Conservation (phyloP, 768 basidiomycete genomes). For the Leccinum pellstonianum region DNA sequence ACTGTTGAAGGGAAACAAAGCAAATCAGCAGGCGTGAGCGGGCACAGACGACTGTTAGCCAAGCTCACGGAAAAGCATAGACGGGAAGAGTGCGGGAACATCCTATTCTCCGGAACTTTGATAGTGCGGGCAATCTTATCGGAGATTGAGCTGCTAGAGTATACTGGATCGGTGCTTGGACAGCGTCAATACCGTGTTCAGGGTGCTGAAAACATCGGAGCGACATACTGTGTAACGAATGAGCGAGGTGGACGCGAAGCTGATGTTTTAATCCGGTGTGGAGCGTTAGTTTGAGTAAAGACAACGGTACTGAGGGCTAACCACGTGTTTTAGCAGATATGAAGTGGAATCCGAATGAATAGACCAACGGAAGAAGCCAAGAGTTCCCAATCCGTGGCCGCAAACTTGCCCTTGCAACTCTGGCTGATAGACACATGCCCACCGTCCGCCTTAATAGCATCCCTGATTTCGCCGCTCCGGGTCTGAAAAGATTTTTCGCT, state of each 20-base stretch:
- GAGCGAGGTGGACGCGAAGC: slow-evolving; percentile 62
- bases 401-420: slow-evolving; percentile 35
- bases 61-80: slow-evolving; percentile 53
- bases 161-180: slow-evolving; percentile 58
- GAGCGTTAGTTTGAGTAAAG: slow-evolving; percentile 54
- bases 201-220: slow-evolving; percentile 1
- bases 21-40: slow-evolving; percentile 1
- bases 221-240: slow-evolving; percentile 45
- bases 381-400: slow-evolving; percentile 52
- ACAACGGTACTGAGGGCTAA: slow-evolving; percentile 46
- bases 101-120: slow-evolving; percentile 42
- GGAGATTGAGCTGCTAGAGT: slow-evolving; percentile 41
- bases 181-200: slow-evolving; percentile 11
- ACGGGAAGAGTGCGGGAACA: slow-evolving; percentile 62
- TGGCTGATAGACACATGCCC: slow-evolving; percentile 43
- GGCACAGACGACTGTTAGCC: background rate
- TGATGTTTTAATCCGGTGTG: slow-evolving; percentile 71
- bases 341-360: slow-evolving; percentile 11
- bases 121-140: slow-evolving; percentile 30
- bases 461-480: slow-evolving; percentile 43
- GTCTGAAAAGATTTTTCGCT: slow-evolving; percentile 44
- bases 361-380: slow-evolving; percentile 55
- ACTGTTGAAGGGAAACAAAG: slow-evolving; percentile 40
- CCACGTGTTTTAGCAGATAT: slow-evolving; percentile 27
- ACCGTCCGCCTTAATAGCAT: slow-evolving; percentile 38